Percentiles rank a stretch among this genome's conserved stretches.
These are phyloP conservation scores for Tolypocladium endophyticum DNA, from an alignment of 2,329 filamentous ascomycete species.

Conservation along the genomic window DNA sequence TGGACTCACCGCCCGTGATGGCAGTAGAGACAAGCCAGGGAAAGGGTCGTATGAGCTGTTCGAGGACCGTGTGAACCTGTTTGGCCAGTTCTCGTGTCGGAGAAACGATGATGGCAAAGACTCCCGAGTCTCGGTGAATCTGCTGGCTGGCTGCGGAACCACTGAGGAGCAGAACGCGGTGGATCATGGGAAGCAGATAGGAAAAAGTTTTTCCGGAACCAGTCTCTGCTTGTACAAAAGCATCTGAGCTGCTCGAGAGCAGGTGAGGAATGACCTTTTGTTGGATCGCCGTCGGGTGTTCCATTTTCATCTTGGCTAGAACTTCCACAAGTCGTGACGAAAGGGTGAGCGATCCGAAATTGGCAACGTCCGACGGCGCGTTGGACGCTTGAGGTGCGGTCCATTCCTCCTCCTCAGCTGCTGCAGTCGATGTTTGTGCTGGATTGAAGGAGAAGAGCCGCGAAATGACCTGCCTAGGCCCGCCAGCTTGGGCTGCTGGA, in stretches of 20 bases:
- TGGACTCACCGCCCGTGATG: constrained; percentile 59
- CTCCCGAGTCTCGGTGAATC: constrained; percentile 73
- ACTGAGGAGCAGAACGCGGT: constrained; percentile 74
- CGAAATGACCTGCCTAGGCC: constrained; percentile 59
- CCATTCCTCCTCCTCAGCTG: constrained; percentile 39
- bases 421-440: constrained; percentile 51
- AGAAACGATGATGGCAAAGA: constrained; percentile 90
- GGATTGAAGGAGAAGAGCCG: constrained; percentile 91
- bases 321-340: constrained; percentile 73
- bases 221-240: constrained; percentile 93
- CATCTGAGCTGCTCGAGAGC: constrained; percentile 71
- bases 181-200: constrained; percentile 87
- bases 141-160: constrained; percentile 37
- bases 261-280: constrained; percentile 78
- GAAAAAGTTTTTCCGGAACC: constrained; percentile 95
- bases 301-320: constrained; percentile 77
- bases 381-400: constrained; percentile 68
- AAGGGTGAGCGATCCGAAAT: constrained; percentile 77
- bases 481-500: constrained; percentile 11
- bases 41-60: constrained; percentile 75
- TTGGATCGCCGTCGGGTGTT: constrained; percentile 89
- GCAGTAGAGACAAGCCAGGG: constrained; percentile 92
- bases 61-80: constrained; percentile 81
- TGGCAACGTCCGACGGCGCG: constrained; percentile 75
- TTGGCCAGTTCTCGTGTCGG: constrained; percentile 91